These are phyloP conservation scores for Trichosporon coremiiforme DNA, from an alignment of 1,284 basidiomycete genomes.

Conservation along the genomic window DNA sequence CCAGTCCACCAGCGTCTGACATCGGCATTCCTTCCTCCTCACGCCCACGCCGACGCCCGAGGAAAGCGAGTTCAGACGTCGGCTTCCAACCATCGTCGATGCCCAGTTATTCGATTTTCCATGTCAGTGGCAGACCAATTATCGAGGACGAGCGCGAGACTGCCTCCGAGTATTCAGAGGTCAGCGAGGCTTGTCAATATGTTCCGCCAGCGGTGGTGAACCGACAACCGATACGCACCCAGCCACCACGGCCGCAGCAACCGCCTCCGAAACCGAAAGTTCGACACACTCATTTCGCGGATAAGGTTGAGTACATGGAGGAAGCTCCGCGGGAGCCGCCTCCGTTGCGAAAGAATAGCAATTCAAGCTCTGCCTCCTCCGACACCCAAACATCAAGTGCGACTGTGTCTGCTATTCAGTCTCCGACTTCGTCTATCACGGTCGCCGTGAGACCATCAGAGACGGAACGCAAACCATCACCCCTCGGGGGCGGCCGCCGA, in stretches of 20 bases:
- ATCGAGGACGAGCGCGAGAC: constrained; percentile 12
- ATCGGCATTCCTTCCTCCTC: neutral
- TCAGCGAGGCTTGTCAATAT: constrained; percentile 1
- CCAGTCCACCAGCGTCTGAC: constrained; percentile 7
- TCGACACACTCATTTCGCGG: constrained; percentile 13
- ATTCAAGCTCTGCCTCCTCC: neutral
- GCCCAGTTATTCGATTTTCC: constrained; percentile 2
- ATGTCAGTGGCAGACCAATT: neutral
- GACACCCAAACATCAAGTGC: constrained; percentile 6
- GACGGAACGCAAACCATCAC: neutral
- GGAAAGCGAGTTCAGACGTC: constrained; percentile 3
- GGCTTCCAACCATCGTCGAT: neutral
- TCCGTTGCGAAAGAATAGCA: neutral
- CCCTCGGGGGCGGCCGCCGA: neutral
- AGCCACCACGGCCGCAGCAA: neutral
- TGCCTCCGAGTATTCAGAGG: constrained; percentile 4
- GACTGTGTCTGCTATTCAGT: neutral
- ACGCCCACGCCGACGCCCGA: neutral
- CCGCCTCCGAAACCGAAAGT: neutral
- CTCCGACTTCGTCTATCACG: neutral
- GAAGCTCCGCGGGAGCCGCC: neutral
- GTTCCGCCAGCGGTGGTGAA: constrained; percentile 10
- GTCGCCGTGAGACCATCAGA: neutral
- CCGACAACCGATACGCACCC: neutral
- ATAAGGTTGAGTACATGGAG: constrained; percentile 7